Evolutionary conservation across 768 basidiomycete genomes (phyloP), one percentile per base, ranked within the genome.

Genomic region (Suillus brevipes): DNA sequence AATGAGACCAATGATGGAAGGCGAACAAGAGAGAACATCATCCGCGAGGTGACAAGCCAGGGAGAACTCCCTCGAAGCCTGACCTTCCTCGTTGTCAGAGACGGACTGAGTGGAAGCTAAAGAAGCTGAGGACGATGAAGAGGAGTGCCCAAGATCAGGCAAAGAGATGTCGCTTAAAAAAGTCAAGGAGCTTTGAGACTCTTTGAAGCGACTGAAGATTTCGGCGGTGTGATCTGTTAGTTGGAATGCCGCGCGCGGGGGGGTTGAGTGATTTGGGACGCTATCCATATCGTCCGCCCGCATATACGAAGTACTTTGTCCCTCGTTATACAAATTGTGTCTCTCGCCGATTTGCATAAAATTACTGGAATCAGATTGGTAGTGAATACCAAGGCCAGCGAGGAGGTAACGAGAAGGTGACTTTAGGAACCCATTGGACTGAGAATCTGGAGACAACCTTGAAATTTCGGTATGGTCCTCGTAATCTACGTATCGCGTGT

Each of bases 351-450:
- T 13, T 42, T 42, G 18, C 58, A 42, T 20, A 18, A 28, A 20
- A 59, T 59, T 28, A 8, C 40, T 42, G 28, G 58, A 59, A 42
- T 59, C 58, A 25, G 42, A 42, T 28, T 42, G 40, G 34, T 58
- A 68, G 47, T 66, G 67, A 58, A 76, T 76, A 31, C 75, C 75
- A 1, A 76, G 58, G 10, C 75, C 75, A 16, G 76, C 62, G 61
- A 73, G 74, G 47, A 71, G 62, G 45, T 47, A 31, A 7, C 64
- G 58, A 6, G 65, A 60, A 37, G 66, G 38, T 40, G 63, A 7
- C 47, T 64, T 31, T 50, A 69, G 2, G 66, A 73, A 76, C 38
- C 73, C 71, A 53, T 76, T 77, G 2, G 75, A 76, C 67, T 77
- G 75, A 56, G 73, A 73, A 65, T 77, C 75, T 0, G 40, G 20